Evolutionary conservation across 2,329 filamentous ascomycete species (phyloP).

Genomic region (Metarhizium brunneum): DNA sequence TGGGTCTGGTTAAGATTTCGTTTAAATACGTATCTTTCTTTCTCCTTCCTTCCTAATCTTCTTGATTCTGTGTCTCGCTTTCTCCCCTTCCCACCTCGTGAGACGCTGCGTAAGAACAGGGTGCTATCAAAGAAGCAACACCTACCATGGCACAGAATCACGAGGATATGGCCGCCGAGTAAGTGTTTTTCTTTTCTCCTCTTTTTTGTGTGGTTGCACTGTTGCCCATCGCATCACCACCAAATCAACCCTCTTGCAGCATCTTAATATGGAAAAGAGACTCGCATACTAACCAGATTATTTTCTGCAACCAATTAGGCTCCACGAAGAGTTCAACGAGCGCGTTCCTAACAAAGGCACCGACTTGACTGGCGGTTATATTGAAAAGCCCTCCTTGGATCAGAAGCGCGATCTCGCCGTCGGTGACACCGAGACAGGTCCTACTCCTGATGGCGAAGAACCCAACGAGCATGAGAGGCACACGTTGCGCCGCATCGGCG

Average conservation of each 20-base stretch:
- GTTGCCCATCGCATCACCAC: not conserved
- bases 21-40: not conserved
- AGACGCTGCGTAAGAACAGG: not conserved
- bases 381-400: constrained; percentile 11
- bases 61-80: not conserved
- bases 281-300: not conserved
- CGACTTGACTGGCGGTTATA: constrained; percentile 16
- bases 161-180: constrained; percentile 24
- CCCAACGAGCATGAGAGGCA: constrained; percentile 42
- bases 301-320: constrained; percentile 10
- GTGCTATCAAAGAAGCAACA: not conserved
- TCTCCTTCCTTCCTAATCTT: not conserved
- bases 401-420: constrained; percentile 14
- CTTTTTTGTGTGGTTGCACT: not conserved
- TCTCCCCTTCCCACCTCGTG: not conserved
- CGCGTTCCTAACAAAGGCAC: constrained; percentile 13
- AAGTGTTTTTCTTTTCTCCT: constrained; percentile 9
- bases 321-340: constrained; percentile 18
- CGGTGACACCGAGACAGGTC: constrained; percentile 17
- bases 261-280: not conserved
- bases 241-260: too few species aligned
- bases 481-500: constrained; percentile 41
- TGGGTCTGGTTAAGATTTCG: not conserved
- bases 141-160: constrained; percentile 22
- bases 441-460: constrained; percentile 37